These are phyloP conservation scores for Mortierella sp. DNA, from an alignment of 371 early-diverging fungal species.

Conservation along the genomic window DNA sequence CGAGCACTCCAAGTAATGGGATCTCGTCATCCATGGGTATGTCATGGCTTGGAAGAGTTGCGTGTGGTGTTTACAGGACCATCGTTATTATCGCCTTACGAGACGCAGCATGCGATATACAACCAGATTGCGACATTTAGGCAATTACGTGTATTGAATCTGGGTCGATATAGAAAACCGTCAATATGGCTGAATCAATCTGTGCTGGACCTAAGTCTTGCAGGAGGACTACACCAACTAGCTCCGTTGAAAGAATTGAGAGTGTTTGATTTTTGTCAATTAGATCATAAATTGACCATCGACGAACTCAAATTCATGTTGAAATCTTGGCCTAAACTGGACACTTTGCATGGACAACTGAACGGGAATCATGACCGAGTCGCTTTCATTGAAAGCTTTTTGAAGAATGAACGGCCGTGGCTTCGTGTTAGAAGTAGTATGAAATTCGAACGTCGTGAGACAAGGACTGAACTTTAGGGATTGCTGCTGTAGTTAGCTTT, in stretches of 20 bases:
- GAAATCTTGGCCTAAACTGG: constrained; percentile 30
- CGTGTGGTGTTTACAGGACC: constrained; percentile 31
- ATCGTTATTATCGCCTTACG: not conserved
- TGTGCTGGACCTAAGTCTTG: constrained; percentile 32
- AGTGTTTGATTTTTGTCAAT: constrained; percentile 42
- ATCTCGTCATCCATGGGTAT: constrained; percentile 16
- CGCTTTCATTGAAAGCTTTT: constrained; percentile 24
- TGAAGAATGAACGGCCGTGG: constrained; percentile 26
- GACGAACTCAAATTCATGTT: constrained; percentile 43
- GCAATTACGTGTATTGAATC: constrained; percentile 21
- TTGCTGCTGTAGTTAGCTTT: too few relatives aligned
- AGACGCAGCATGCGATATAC: constrained; percentile 22
- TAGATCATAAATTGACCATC: constrained; percentile 31
- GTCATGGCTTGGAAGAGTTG: constrained; percentile 26
- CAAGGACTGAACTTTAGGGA: not conserved
- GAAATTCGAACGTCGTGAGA: constrained; percentile 10
- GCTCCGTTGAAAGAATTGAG: constrained; percentile 15
- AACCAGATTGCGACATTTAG: constrained; percentile 17
- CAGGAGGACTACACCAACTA: constrained; percentile 19
- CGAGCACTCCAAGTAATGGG: constrained; percentile 14
- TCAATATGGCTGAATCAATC: constrained; percentile 14
- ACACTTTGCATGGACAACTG: constrained; percentile 23
- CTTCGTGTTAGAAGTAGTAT: constrained; percentile 21
- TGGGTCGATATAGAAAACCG: constrained; percentile 8
- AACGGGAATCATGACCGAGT: constrained; percentile 14